A percentile compares a stretch with the other conserved stretches of the same genome.
Evolutionary conservation across 1,284 basidiomycete genomes (phyloP).

Genomic region (Malassezia nana): DNA sequence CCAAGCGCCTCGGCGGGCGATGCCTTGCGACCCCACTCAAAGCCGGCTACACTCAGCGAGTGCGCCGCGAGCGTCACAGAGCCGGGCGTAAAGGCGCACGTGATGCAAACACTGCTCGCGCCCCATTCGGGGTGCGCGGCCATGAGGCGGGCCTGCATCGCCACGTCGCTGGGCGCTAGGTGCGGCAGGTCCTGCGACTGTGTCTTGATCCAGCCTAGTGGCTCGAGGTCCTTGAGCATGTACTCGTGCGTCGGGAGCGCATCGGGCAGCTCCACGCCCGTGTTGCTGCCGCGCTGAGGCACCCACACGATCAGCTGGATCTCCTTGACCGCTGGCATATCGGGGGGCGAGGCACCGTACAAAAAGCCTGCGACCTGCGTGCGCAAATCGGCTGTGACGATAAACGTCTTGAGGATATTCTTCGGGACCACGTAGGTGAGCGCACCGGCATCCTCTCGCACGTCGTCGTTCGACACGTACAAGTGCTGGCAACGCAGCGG

Average conservation of each 20-base stretch:
- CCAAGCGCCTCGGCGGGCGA: slow-evolving; percentile 60
- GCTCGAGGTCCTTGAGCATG: slow-evolving; percentile 84
- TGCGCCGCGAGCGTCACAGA: slow-evolving; percentile 91
- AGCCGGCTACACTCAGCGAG: slow-evolving; percentile 75
- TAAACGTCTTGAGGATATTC: slow-evolving; percentile 90
- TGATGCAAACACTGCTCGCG: slow-evolving; percentile 84
- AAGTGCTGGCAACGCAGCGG: slow-evolving; percentile 93
- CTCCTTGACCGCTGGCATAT: slow-evolving; percentile 98
- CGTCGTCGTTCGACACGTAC: slow-evolving; percentile 97
- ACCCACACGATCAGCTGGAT: slow-evolving; percentile 93
- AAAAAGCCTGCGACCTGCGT: slow-evolving; percentile 91
- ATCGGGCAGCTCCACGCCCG: slow-evolving; percentile 73
- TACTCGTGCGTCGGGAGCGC: slow-evolving; percentile 85
- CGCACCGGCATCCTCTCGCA: slow-evolving; percentile 88
- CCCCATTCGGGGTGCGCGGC: slow-evolving; percentile 88
- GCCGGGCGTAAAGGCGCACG: slow-evolving; percentile 92
- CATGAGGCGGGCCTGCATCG: slow-evolving; percentile 91
- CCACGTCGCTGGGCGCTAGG: slow-evolving; percentile 85
- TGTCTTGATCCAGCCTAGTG: slow-evolving; percentile 95
- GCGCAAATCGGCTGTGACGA: slow-evolving; percentile 82
- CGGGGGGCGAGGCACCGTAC: slow-evolving; percentile 82
- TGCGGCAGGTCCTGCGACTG: slow-evolving; percentile 55
- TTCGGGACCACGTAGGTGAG: slow-evolving; percentile 94
- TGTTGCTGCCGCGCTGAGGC: slow-evolving; percentile 91
- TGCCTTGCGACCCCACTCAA: slow-evolving; percentile 91